Percentiles rank a stretch among this genome's conserved stretches.
Evolutionary conservation across 176 grass and related monocot genomes (phyloP).

Genomic region (Secale cereale): DNA sequence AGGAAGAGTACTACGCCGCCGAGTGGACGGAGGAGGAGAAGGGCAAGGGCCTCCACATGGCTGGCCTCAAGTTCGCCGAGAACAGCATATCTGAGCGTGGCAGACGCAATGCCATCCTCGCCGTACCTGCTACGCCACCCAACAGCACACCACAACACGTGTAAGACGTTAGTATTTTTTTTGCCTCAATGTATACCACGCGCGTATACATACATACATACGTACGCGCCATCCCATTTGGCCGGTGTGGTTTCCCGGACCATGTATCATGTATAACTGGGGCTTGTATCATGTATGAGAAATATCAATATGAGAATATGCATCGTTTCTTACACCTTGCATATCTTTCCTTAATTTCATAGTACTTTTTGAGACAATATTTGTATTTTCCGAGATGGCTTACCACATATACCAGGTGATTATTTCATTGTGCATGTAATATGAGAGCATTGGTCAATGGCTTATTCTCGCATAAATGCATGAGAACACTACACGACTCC

Average conservation of each 20-base stretch:
- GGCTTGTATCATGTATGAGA: too few species aligned
- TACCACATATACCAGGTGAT: too few species aligned
- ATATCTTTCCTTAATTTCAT: too few species aligned
- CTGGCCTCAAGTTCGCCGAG: slow-evolving; percentile 65
- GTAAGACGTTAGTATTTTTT: neutral
- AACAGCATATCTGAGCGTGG: slow-evolving; percentile 76
- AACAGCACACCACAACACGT: neutral
- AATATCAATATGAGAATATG: too few species aligned
- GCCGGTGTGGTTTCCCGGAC: too few species aligned
- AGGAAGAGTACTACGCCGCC: slow-evolving; percentile 58
- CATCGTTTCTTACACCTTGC: too few species aligned
- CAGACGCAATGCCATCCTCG: slow-evolving; percentile 20
- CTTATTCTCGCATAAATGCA: neutral
- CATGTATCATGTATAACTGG: too few species aligned
- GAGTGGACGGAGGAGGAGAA: slow-evolving; percentile 79
- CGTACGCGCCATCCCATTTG: slow-evolving; percentile 26
- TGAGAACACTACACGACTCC: neutral
- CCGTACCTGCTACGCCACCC: neutral
- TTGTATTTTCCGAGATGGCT: too few species aligned
- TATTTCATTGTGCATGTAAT: too few species aligned
- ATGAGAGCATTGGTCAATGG: neutral
- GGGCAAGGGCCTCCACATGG: slow-evolving; percentile 39
- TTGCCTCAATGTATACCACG: too few species aligned
- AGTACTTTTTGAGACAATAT: too few species aligned
- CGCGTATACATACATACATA: slow-evolving; percentile 23